phyloP scores from a whole-genome alignment of 2,329 filamentous ascomycete genomes.

The Colletotrichum orchidophilum region DNA sequence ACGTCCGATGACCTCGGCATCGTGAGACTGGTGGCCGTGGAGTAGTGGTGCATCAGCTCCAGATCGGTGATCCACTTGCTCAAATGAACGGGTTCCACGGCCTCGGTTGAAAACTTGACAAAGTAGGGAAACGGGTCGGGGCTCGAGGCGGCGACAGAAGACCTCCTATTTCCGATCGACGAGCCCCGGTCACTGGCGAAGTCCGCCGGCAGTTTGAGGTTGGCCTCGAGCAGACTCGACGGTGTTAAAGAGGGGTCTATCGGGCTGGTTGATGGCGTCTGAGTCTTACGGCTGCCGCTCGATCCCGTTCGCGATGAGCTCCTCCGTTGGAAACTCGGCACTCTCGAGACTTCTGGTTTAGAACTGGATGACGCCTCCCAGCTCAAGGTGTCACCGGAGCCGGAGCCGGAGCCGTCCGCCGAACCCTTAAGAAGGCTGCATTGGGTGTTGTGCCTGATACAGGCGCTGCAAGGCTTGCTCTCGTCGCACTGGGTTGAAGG shows the following conservation, averaged over 20 bases:
- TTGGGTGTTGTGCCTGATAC: conserved; percentile 45
- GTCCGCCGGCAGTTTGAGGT: conserved; percentile 5
- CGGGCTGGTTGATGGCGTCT: conserved; percentile 17
- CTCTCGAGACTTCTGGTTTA: neutral
- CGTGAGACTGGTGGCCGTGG: conserved; percentile 41
- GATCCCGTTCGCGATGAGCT: conserved; percentile 7
- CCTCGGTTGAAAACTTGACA: conserved; percentile 36
- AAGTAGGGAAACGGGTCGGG: conserved; percentile 36
- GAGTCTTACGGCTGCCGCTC: conserved; percentile 7
- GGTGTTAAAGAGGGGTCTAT: conserved; percentile 14
- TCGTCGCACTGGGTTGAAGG: conserved; percentile 46
- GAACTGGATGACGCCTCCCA: neutral
- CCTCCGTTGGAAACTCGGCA: neutral
- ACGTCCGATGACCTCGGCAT: conserved; percentile 41
- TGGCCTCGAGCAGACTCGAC: conserved; percentile 8
- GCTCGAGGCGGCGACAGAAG: conserved; percentile 18
- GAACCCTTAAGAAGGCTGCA: conserved; percentile 42
- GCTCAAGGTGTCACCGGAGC: conserved; percentile 9
- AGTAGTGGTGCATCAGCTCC: conserved; percentile 48
- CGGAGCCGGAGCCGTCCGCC: conserved; percentile 15
- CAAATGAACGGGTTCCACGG: conserved; percentile 31
- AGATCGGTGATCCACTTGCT: conserved; percentile 46
- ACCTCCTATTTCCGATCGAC: neutral
- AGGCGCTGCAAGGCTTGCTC: conserved; percentile 47
- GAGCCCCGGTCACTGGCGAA: conserved; percentile 15